Evolutionary conservation across 1,284 basidiomycete genomes (phyloP), one percentile per base, ranked within the genome.

Genomic region (Heterobasidion parviporum): DNA sequence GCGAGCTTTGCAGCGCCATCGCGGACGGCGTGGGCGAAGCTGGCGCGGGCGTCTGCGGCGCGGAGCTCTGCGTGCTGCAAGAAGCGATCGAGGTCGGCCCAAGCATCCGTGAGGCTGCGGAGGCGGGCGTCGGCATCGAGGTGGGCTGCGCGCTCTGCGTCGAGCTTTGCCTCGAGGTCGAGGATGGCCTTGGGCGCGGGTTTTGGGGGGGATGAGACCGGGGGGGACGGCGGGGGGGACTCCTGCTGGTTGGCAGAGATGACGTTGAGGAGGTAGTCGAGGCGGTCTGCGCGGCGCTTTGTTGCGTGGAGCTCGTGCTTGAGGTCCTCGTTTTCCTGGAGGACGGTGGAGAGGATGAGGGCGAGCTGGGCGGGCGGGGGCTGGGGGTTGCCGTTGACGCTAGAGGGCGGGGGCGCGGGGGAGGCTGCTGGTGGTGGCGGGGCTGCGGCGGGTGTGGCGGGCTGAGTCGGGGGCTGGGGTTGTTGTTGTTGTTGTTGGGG

Each of bases 81-180:
- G 62, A 80, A 80, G 46, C 74, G 72, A 35, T 77, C 77, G 56
- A 85, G 70, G 58, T 81, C 76, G 1, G 65, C 53, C 82, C 83
- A 87, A 33, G 72, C 70, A 34, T 83, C 78, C 45, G 73, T 65
- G 52, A 84, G 63, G 54, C 74, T 66, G 56, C 74, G 71, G 59
- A 78, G 66, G 8, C 79, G 74, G 2, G 78, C 74, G 34, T 80
- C 76, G 8, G 79, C 76, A 3, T 85, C 83, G 60, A 84, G 83
- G 53, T 80, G 73, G 6, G 75, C 76, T 32, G 69, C 52, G 41
- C 52, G 64, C 66, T 87, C 81, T 10, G 79, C 77, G 54, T 74
- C 70, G 12, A 74, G 70, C 54, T 78, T 78, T 36, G 72, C 70
- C 58, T 85, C 80, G 56, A 70, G 76, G 2, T 83, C 78, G 49